Evolutionary conservation across 108 stramenopile species (phyloP).

Genomic region (Nannochloropsis salina): DNA sequence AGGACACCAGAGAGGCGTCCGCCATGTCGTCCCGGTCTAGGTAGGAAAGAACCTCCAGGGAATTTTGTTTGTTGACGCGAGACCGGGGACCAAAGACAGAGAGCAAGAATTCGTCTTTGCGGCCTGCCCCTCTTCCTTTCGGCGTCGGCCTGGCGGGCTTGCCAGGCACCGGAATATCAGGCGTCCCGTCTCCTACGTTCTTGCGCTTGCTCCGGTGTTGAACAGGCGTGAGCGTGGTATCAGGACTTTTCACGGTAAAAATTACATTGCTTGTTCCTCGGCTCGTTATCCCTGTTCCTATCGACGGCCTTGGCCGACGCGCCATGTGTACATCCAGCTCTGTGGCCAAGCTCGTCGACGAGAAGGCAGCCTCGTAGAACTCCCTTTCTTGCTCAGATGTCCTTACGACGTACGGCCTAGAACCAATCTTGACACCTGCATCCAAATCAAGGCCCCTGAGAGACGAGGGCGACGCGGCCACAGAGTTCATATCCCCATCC

Average conservation of each 20-base stretch:
- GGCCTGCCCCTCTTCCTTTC: neutral
- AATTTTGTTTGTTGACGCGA: neutral
- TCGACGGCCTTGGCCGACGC: too few species aligned
- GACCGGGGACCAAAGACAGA: neutral
- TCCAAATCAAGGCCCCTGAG: too few species aligned
- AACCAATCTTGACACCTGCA: too few species aligned
- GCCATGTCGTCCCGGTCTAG: constrained; percentile 5
- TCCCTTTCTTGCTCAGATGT: too few species aligned
- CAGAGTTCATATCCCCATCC: too few species aligned
- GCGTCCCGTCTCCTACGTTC: neutral
- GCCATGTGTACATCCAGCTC: too few species aligned
- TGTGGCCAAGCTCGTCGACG: too few species aligned
- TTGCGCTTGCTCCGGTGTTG: neutral
- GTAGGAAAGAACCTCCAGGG: neutral
- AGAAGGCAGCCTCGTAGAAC: too few species aligned
- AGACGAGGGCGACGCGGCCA: too few species aligned
- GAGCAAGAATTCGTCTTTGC: neutral
- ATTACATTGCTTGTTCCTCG: neutral
- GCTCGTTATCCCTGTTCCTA: too few species aligned
- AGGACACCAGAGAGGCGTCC: neutral
- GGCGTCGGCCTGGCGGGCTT: neutral
- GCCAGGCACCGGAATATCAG: too few species aligned
- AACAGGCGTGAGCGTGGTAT: neutral
- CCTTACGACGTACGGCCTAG: too few species aligned
- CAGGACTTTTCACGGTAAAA: neutral